A percentile compares a stretch with the other conserved stretches of the same genome.
phyloP scores from a whole-genome alignment of 805 yeast genomes.

The Yueomyces sinensis region DNA sequence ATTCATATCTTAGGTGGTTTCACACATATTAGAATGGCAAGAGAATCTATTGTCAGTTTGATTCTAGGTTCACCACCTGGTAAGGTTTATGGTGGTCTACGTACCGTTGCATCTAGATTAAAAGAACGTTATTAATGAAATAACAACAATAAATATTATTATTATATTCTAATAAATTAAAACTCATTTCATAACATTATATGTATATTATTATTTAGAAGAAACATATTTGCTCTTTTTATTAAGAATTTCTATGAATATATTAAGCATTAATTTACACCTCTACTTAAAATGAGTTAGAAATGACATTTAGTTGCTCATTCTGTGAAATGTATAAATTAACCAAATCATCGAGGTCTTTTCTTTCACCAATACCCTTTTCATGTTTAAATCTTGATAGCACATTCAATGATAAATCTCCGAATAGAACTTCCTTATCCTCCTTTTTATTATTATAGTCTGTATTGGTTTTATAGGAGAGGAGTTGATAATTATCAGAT shows the following conservation, averaged over 20 bases:
- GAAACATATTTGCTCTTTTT: too few relatives aligned
- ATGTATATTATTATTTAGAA: too few relatives aligned
- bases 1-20: conserved; percentile 96
- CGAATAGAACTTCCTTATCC: neutral
- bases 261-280: too few relatives aligned
- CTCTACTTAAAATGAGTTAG: neutral
- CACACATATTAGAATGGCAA: conserved; percentile 95
- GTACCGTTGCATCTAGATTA: conserved; percentile 93
- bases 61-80: conserved; percentile 98
- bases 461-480: conserved; percentile 11
- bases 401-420: conserved; percentile 14
- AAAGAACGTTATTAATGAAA: conserved; percentile 69
- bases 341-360: conserved; percentile 12
- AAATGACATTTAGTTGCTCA: conserved; percentile 7
- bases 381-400: conserved; percentile 16
- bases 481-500: conserved; percentile 17
- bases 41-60: conserved; percentile 88
- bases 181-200: too few relatives aligned
- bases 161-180: too few relatives aligned
- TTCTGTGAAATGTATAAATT: conserved; percentile 15
- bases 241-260: too few relatives aligned
- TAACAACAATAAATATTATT: too few relatives aligned
- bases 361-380: conserved; percentile 4
- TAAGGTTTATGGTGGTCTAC: conserved; percentile 90
- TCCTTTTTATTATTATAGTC: conserved; percentile 2